phyloP scores from a whole-genome alignment of 2,329 filamentous ascomycete genomes.

The Claviceps spartinae region DNA sequence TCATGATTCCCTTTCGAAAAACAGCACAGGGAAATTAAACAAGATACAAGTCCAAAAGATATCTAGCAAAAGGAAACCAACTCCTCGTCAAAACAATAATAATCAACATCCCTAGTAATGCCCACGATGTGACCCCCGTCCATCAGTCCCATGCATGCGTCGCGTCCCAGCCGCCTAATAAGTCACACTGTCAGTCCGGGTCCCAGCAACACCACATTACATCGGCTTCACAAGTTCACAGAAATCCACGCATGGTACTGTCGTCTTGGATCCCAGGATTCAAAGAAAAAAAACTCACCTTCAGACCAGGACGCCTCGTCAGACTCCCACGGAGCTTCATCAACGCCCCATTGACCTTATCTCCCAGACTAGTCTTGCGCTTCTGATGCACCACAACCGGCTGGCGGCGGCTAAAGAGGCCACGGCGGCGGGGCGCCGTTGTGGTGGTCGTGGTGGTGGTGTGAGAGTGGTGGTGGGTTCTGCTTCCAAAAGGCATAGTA shows the following conservation, averaged over 20 bases:
- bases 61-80: too few species aligned
- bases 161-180: slow-evolving; percentile 55
- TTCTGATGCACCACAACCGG: slow-evolving; percentile 45
- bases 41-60: too few species aligned
- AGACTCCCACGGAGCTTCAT: slow-evolving; percentile 59
- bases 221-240: too few species aligned
- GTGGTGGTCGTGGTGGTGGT: slow-evolving; percentile 22
- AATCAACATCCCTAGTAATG: slow-evolving; percentile 3
- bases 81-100: too few species aligned
- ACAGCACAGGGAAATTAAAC: too few species aligned
- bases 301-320: slow-evolving; percentile 54
- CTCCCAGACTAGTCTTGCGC: slow-evolving; percentile 54
- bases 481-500: slow-evolving; percentile 13
- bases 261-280: neutral
- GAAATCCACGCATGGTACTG: too few species aligned
- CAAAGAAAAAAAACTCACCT: slow-evolving; percentile 31
- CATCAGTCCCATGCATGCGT: slow-evolving; percentile 63
- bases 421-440: slow-evolving; percentile 26
- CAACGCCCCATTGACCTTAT: slow-evolving; percentile 67
- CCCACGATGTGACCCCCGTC: slow-evolving; percentile 37
- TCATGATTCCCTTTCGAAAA: too few species aligned
- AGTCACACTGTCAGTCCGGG: neutral
- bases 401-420: slow-evolving; percentile 26
- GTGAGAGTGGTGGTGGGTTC: slow-evolving; percentile 16
- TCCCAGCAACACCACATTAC: too few species aligned